Percentiles rank a stretch among this genome's conserved stretches.
Evolutionary conservation across 2,329 filamentous ascomycete genomes (phyloP).

Genomic region (Fusarium pseudonygamai): DNA sequence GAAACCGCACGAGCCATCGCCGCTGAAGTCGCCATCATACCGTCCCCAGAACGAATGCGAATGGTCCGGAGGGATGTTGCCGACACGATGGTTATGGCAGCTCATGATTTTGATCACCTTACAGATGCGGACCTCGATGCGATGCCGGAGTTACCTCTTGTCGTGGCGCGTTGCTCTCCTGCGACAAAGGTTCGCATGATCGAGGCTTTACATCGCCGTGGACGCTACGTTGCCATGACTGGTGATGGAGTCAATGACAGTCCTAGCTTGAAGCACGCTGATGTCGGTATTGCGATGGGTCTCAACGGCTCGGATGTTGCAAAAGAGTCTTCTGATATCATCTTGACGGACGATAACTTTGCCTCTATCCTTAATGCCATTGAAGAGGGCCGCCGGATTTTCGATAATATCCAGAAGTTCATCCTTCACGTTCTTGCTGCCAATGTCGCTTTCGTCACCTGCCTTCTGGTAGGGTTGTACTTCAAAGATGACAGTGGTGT

Average conservation of each 20-base stretch:
- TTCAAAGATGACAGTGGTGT: slow-evolving; percentile 72
- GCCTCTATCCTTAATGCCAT: slow-evolving; percentile 56
- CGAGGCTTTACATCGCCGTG: slow-evolving; percentile 73
- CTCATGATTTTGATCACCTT: slow-evolving; percentile 70
- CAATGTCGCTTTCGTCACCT: slow-evolving; percentile 73
- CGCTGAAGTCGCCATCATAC: slow-evolving; percentile 67
- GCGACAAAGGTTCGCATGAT: slow-evolving; percentile 80
- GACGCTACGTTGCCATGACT: slow-evolving; percentile 72
- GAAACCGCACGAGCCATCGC: slow-evolving; percentile 70
- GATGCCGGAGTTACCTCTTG: slow-evolving; percentile 70
- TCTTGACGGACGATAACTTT: slow-evolving; percentile 76
- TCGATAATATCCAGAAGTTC: slow-evolving; percentile 78
- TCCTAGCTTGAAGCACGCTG: slow-evolving; percentile 71
- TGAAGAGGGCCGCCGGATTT: slow-evolving; percentile 73
- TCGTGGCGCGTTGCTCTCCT: slow-evolving; percentile 76
- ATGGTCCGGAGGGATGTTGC: slow-evolving; percentile 60
- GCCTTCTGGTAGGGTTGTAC: slow-evolving; percentile 71
- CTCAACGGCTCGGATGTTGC: slow-evolving; percentile 71
- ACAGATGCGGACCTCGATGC: slow-evolving; percentile 69
- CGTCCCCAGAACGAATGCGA: slow-evolving; percentile 49
- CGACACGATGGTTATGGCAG: slow-evolving; percentile 69
- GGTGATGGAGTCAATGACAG: slow-evolving; percentile 77
- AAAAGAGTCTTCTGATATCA: slow-evolving; percentile 72
- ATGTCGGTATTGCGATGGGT: slow-evolving; percentile 78
- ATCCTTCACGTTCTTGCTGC: slow-evolving; percentile 72